Base-by-base conservation (phyloP, 1,139 yeast genomes). In the Yamadazyma spencermartinsiae region DNA sequence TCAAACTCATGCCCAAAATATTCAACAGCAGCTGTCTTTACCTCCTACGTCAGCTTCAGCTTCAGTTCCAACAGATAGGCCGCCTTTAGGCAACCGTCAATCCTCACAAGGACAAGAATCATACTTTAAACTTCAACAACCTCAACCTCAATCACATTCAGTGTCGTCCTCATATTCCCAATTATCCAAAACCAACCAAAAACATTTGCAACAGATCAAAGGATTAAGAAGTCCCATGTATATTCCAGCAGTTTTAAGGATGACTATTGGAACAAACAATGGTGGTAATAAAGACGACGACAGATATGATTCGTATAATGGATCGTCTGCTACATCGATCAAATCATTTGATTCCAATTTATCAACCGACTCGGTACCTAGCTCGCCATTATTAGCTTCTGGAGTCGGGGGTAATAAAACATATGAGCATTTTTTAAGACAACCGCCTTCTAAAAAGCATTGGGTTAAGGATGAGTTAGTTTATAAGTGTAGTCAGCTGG, bases 181-280 rank as follows among this genome's bases (percentile, higher is more conserved):
- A 13, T 16, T 19, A 12, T 19, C 26, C 27, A 26, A 27, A 9
- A 14, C 36, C 24, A 36, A 38, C 14, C 37, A 35, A 9, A 44
- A 39, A 24, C 48, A 46, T 28, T 37, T 72, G 28, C 75, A 79
- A 52, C 88, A 82, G 48, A 78, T 83, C 35, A 78, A 78, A 45
- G 82, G 81, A 18, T 87, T 88, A 41, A 77, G 89, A 53, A 82
- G 86, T 51, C 97, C 97, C 5, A 68, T 89, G 69, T 89, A 88
- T 56, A 74, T 86, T 0, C 97, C 98, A 0, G 96, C 96, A 0
- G 98, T 89, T 5, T 68, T 90, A 39, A 72, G 97, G 23, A 79
- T 76, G 53, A 63, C 72, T 11, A 34, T 44, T 14, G 44, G 31
- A 33, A 4, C n/a, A 7, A 28, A 37, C 19, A 39, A 41, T 18